Conservation (phyloP, 1,139 yeast genomes). For the Yamadazyma friedrichii region DNA sequence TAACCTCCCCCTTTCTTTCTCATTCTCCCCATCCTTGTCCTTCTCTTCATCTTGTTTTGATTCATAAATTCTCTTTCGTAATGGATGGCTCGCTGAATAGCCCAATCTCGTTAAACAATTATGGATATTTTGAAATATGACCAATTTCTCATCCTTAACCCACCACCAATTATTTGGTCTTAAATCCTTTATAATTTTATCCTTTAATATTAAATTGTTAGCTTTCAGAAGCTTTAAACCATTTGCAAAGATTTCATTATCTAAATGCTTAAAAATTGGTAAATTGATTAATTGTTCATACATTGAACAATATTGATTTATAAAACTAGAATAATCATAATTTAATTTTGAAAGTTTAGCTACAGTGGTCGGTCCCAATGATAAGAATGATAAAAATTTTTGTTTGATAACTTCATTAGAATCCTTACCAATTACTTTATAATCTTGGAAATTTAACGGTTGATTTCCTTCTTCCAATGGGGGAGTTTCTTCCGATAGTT, state of each 20-base stretch:
- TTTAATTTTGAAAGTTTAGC: constrained; percentile 11
- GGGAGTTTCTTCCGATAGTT: no score
- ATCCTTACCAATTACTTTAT: constrained; percentile 16
- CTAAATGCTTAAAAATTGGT: constrained; percentile 19
- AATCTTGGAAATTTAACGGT: constrained; percentile 1
- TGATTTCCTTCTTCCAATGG: constrained; percentile 1
- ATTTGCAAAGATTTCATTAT: constrained; percentile 33
- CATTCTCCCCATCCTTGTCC: neutral
- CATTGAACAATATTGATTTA: constrained; percentile 19
- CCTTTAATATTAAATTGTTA: constrained; percentile 29
- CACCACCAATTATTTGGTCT: constrained; percentile 43
- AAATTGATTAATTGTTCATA: constrained; percentile 30
- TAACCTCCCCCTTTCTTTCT: constrained; percentile 4
- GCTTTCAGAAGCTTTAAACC: constrained; percentile 11
- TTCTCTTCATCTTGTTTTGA: neutral
- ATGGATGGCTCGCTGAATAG: constrained; percentile 45
- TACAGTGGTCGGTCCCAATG: constrained; percentile 37
- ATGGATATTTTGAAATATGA: constrained; percentile 34
- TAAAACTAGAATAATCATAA: neutral
- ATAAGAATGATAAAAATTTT: constrained; percentile 34
- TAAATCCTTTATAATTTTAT: constrained; percentile 42
- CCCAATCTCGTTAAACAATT: constrained; percentile 45
- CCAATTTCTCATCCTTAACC: constrained; percentile 30
- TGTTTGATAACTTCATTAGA: constrained; percentile 16
- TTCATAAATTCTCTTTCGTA: constrained; percentile 34